A percentile compares a stretch with the other conserved stretches of the same genome.
Evolutionary conservation across 345 rosid genomes (phyloP).

Genomic region (Sonneratia caseolaris): DNA sequence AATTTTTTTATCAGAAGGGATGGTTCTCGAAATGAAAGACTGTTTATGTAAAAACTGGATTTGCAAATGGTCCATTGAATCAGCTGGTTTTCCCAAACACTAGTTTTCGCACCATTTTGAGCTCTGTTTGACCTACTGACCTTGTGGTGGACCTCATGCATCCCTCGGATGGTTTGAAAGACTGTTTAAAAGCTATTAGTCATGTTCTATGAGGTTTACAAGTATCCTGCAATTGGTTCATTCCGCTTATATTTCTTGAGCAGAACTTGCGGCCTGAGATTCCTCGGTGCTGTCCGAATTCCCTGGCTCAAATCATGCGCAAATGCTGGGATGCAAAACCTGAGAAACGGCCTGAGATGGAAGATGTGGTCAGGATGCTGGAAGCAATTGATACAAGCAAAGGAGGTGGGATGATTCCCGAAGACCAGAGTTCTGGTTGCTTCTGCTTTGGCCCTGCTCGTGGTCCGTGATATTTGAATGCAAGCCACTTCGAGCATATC

Average conservation of each 20-base stretch:
- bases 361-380: slow-evolving; percentile 63
- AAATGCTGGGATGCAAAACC: slow-evolving; percentile 81
- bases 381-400: slow-evolving; percentile 75
- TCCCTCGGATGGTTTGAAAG: no score
- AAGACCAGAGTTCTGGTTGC: slow-evolving; percentile 51
- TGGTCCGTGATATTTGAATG: slow-evolving; percentile 48
- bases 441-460: slow-evolving; percentile 67
- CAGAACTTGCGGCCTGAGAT: slow-evolving; percentile 85
- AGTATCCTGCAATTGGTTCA: neutral
- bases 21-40: neutral
- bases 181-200: no score
- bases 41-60: neutral
- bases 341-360: slow-evolving; percentile 81
- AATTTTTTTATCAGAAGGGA: neutral
- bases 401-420: slow-evolving; percentile 98
- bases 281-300: slow-evolving; percentile 76
- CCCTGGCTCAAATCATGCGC: slow-evolving; percentile 58
- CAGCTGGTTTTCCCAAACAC: neutral
- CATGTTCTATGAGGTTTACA: neutral
- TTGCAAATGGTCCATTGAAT: neutral
- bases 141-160: no score
- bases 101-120: neutral
- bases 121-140: neutral
- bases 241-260: slow-evolving; percentile 5
- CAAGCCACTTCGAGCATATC: neutral